Percentiles rank a stretch among this genome's conserved stretches.
These are phyloP conservation scores for Chaetothyriales sp. DNA, from an alignment of 2,329 filamentous ascomycete species.

Conservation along the genomic window DNA sequence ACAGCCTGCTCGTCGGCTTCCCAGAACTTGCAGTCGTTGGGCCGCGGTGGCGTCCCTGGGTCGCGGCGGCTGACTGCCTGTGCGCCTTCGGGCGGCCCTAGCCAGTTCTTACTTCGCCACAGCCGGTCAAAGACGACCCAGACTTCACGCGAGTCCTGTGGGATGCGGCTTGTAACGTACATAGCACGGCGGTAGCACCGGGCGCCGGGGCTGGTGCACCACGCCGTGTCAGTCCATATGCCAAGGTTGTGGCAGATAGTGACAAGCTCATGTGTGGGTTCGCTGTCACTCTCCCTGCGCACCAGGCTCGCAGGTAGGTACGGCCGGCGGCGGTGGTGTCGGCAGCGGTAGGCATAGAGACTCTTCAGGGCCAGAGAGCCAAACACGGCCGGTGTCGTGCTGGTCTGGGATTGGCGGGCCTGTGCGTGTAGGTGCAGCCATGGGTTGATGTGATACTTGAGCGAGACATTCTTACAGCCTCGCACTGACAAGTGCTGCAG, in stretches of 20 bases:
- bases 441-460: slow-evolving; percentile 49
- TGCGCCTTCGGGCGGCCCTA: slow-evolving; percentile 29
- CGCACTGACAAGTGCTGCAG: slow-evolving; percentile 45
- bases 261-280: slow-evolving; percentile 46
- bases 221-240: slow-evolving; percentile 47
- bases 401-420: slow-evolving; percentile 15
- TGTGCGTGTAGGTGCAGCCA: slow-evolving; percentile 37
- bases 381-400: slow-evolving; percentile 5
- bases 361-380: slow-evolving; percentile 39
- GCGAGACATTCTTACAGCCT: slow-evolving; percentile 48
- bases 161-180: slow-evolving; percentile 41
- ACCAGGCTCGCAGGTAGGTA: slow-evolving; percentile 42
- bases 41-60: slow-evolving; percentile 13
- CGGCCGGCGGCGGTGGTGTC: slow-evolving; percentile 45
- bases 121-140: slow-evolving; percentile 48
- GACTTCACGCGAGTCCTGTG: slow-evolving; percentile 40
- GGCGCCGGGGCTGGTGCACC: slow-evolving; percentile 44
- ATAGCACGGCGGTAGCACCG: slow-evolving; percentile 41
- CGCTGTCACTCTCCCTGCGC: slow-evolving; percentile 43
- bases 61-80: neutral
- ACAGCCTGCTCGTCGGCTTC: slow-evolving; percentile 40
- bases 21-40: slow-evolving; percentile 35
- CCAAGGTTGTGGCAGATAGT: slow-evolving; percentile 42
- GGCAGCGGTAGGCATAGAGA: slow-evolving; percentile 46
- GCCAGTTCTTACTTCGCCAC: slow-evolving; percentile 45